These are phyloP conservation scores for Obba rivulosa DNA, from an alignment of 768 basidiomycete species.

Conservation along the genomic window DNA sequence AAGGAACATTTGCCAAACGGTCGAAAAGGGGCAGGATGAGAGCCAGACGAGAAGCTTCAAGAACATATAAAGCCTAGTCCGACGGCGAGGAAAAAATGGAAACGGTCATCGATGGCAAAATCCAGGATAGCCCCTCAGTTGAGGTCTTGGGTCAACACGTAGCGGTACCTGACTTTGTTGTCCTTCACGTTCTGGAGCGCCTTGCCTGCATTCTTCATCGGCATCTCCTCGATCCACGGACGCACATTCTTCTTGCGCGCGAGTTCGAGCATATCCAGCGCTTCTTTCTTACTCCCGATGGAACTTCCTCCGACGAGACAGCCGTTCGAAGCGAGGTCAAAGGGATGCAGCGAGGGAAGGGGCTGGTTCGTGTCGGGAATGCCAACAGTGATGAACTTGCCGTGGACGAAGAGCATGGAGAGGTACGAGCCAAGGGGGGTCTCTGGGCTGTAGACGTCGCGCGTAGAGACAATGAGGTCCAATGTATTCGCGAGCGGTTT, in stretches of 20 bases:
- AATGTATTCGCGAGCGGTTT: conserved; percentile 33
- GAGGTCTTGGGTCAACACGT: conserved; percentile 33
- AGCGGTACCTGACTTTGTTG: conserved; percentile 45
- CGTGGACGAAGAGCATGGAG: conserved; percentile 42
- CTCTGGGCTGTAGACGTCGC: conserved; percentile 16
- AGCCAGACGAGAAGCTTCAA: no score
- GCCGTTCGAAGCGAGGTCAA: conserved; percentile 24
- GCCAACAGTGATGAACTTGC: conserved; percentile 49
- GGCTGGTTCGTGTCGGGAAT: conserved; percentile 46
- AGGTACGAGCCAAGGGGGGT: conserved; percentile 26
- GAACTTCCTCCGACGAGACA: conserved; percentile 19
- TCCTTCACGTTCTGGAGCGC: conserved; percentile 42
- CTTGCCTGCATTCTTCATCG: conserved; percentile 41
- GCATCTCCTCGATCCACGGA: conserved; percentile 34
- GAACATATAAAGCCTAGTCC: no score
- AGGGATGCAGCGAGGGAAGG: conserved; percentile 10
- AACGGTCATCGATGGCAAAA: not conserved
- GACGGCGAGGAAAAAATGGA: no score
- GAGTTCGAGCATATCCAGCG: conserved; percentile 48
- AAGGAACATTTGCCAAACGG: no score
- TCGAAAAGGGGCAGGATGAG: no score
- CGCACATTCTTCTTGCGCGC: conserved; percentile 46
- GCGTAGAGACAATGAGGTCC: conserved; percentile 43
- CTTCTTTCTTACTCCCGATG: conserved; percentile 53
- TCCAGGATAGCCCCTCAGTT: not conserved